Evolutionary conservation across 2,329 filamentous ascomycete species (phyloP).

Genomic region (Venturia asperata): DNA sequence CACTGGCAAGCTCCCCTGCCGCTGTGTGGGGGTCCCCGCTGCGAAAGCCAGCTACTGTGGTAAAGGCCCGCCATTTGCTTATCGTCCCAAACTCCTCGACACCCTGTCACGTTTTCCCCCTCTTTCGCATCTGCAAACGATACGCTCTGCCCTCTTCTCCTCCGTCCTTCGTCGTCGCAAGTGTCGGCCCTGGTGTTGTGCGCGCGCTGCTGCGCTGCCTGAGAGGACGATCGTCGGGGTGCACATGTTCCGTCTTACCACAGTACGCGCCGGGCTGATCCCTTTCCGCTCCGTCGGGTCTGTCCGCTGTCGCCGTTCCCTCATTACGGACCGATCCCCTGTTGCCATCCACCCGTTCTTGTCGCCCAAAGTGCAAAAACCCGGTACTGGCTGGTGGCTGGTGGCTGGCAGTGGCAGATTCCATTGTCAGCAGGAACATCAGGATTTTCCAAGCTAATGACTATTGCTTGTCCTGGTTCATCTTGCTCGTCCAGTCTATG

Average conservation of each 20-base stretch:
- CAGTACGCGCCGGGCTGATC: conserved; percentile 29
- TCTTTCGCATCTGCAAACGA: conserved; percentile 2
- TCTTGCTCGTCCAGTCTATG: not conserved
- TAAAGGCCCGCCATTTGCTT: conserved; percentile 1
- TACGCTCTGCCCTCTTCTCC: not conserved
- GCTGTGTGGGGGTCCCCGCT: not conserved
- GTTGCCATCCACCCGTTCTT: not conserved
- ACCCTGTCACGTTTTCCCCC: conserved; percentile 9
- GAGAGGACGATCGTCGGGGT: not conserved
- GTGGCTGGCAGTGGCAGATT: no score
- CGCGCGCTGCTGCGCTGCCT: conserved; percentile 11
- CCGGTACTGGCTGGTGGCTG: not conserved
- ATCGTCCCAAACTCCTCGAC: conserved; percentile 2
- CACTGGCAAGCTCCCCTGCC: not conserved
- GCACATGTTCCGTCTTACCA: conserved; percentile 28
- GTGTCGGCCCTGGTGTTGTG: not conserved
- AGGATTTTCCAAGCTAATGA: not conserved
- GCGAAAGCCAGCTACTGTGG: conserved; percentile 2
- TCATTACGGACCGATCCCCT: conserved; percentile 15
- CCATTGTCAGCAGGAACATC: conserved; percentile 1
- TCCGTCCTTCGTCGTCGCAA: not conserved
- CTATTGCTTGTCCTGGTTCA: not conserved
- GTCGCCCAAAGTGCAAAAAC: conserved; percentile 3
- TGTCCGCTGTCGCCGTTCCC: conserved; percentile 29
- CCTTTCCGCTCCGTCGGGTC: conserved; percentile 31